Conservation (phyloP, 2,329 filamentous ascomycete genomes). For the Diaporthe citriasiana region DNA sequence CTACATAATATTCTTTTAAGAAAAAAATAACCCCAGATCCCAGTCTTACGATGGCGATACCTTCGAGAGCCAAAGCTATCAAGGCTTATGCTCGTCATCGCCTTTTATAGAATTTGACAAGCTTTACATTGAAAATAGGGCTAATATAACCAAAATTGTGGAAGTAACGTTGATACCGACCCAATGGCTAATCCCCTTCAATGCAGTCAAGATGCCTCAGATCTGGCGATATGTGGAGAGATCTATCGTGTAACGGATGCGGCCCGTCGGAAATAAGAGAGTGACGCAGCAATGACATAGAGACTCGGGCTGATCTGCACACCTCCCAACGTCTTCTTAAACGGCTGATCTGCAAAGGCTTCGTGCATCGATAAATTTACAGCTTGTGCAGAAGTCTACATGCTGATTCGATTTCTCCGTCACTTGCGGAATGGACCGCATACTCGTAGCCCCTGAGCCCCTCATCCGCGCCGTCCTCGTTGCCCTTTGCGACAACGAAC, state of each 20-base stretch:
- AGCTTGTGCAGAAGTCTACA: neutral
- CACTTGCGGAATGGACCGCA: slow-evolving; percentile 34
- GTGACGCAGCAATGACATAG: slow-evolving; percentile 30
- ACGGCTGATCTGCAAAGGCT: slow-evolving; percentile 13
- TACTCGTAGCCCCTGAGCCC: slow-evolving; percentile 36
- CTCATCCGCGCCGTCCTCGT: slow-evolving; percentile 38
- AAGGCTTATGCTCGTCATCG: neutral
- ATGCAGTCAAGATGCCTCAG: neutral
- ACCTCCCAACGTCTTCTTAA: neutral
- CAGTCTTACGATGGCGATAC: neutral
- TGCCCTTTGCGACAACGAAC: slow-evolving; percentile 38
- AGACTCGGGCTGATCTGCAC: slow-evolving; percentile 6
- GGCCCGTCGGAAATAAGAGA: neutral
- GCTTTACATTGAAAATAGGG: neutral
- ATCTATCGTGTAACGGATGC: neutral
- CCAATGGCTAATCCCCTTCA: neutral
- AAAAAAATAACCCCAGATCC: neutral
- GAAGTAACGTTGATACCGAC: neutral
- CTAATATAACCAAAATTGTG: neutral
- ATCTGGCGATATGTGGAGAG: neutral
- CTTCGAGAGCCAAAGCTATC: neutral
- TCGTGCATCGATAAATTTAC: neutral
- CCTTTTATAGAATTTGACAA: neutral
- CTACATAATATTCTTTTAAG: no score
- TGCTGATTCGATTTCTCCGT: neutral